Percentiles rank a stretch among this genome's conserved stretches.
phyloP scores from a whole-genome alignment of 1,284 basidiomycete genomes.

The Gymnopus androsaceus region DNA sequence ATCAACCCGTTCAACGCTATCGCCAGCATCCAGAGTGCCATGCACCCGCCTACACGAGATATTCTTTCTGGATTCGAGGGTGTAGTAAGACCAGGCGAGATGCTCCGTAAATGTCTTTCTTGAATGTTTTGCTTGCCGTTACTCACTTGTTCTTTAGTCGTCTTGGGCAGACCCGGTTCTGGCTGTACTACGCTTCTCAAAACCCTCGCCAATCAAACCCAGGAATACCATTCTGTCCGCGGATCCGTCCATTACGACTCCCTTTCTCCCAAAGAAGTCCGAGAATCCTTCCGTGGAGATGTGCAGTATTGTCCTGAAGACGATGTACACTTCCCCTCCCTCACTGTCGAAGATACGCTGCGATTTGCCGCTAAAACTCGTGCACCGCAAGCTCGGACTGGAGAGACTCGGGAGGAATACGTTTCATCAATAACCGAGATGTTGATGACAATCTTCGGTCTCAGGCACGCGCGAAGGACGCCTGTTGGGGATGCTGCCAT shows the following conservation, averaged over 20 bases:
- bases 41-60: slow-evolving; percentile 43
- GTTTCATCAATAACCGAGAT: slow-evolving; percentile 48
- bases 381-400: slow-evolving; percentile 48
- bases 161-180: slow-evolving; percentile 60
- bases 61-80: slow-evolving; percentile 54
- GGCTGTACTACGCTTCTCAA: slow-evolving; percentile 64
- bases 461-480: slow-evolving; percentile 58
- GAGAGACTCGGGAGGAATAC: slow-evolving; percentile 45
- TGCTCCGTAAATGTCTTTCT: slow-evolving; percentile 41
- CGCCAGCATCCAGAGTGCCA: slow-evolving; percentile 30
- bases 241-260: slow-evolving; percentile 68
- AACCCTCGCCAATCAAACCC: slow-evolving; percentile 55
- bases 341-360: slow-evolving; percentile 67
- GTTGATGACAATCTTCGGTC: slow-evolving; percentile 69
- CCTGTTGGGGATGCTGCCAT: slow-evolving; percentile 73
- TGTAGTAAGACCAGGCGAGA: slow-evolving; percentile 54
- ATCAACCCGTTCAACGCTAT: slow-evolving; percentile 41
- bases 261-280: slow-evolving; percentile 49
- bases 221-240: slow-evolving; percentile 54
- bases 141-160: slow-evolving; percentile 35
- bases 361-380: slow-evolving; percentile 59
- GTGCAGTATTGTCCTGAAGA: slow-evolving; percentile 64
- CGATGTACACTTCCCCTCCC: slow-evolving; percentile 71
- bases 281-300: slow-evolving; percentile 58
- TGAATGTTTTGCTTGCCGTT: background rate